Conservation (phyloP, 495 filamentous ascomycete genomes). For the Podospora tetraspora region DNA sequence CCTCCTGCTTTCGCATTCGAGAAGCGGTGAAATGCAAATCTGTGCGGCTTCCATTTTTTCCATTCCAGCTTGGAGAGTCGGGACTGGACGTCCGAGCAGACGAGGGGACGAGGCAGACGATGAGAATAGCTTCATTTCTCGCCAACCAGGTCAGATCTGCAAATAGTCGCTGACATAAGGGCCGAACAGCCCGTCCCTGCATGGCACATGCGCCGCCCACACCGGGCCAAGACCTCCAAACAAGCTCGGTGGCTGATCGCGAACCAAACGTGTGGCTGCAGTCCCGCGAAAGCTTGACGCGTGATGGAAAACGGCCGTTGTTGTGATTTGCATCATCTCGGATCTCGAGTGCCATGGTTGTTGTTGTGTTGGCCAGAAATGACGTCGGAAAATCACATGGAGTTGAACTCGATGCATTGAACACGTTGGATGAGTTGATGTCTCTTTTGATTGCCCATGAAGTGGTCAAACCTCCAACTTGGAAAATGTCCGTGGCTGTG, state of each 20-base stretch:
- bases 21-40: background rate
- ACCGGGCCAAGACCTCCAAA: background rate
- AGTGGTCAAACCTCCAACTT: background rate
- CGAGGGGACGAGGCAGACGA: background rate
- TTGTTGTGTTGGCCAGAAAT: background rate
- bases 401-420: background rate
- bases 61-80: too few species aligned
- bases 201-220: background rate
- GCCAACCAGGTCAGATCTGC: conserved; percentile 8
- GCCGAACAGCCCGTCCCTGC: conserved; percentile 7
- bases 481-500: background rate
- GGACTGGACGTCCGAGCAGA: too few species aligned
- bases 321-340: background rate
- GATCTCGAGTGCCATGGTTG: background rate
- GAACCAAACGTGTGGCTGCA: conserved; percentile 6
- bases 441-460: background rate
- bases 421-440: background rate
- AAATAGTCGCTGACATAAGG: conserved; percentile 11
- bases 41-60: background rate
- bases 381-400: background rate
- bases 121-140: background rate
- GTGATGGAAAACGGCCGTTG: background rate
- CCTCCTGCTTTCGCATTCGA: background rate
- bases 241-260: conserved; percentile 4
- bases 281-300: background rate